These are phyloP conservation scores for Hericium erinaceus DNA, from an alignment of 768 basidiomycete species.

Conservation along the genomic window DNA sequence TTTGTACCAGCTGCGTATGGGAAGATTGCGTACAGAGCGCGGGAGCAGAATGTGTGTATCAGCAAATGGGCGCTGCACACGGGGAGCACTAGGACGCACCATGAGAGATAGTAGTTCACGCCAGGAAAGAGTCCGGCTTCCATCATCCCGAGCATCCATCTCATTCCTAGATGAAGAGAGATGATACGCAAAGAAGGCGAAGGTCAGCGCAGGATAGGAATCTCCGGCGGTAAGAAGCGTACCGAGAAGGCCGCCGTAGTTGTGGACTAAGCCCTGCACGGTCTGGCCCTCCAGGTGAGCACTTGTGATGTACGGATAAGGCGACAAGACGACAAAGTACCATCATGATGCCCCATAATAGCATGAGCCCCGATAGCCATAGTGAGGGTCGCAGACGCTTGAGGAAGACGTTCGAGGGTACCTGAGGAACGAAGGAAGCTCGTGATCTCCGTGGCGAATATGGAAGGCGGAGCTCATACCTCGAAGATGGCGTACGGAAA, in stretches of 20 bases:
- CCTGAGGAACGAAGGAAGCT: slow-evolving; percentile 20
- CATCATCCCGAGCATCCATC: slow-evolving; percentile 64
- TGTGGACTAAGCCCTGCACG: slow-evolving; percentile 59
- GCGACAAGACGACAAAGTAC: slow-evolving; percentile 23
- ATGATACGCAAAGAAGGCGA: not conserved
- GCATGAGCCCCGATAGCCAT: slow-evolving; percentile 69
- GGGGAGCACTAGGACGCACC: slow-evolving; percentile 32
- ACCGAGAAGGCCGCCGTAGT: slow-evolving; percentile 65
- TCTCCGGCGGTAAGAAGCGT: not conserved
- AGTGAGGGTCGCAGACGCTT: slow-evolving; percentile 69
- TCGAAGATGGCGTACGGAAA: slow-evolving; percentile 64
- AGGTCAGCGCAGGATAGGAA: not conserved
- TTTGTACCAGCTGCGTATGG: slow-evolving; percentile 44
- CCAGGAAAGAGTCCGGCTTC: slow-evolving; percentile 51
- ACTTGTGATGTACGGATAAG: not conserved
- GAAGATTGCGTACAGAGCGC: not conserved
- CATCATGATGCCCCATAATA: slow-evolving; percentile 71
- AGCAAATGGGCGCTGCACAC: not conserved
- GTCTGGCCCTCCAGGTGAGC: slow-evolving; percentile 34
- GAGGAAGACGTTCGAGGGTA: slow-evolving; percentile 65
- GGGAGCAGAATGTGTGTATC: not conserved
- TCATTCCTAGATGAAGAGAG: slow-evolving; percentile 37
- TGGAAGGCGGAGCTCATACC: slow-evolving; percentile 25
- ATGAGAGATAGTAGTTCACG: slow-evolving; percentile 66
- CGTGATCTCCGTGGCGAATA: not conserved